These are phyloP conservation scores for Sporisorium scitamineum DNA, from an alignment of 1,284 basidiomycete species.

Conservation along the genomic window DNA sequence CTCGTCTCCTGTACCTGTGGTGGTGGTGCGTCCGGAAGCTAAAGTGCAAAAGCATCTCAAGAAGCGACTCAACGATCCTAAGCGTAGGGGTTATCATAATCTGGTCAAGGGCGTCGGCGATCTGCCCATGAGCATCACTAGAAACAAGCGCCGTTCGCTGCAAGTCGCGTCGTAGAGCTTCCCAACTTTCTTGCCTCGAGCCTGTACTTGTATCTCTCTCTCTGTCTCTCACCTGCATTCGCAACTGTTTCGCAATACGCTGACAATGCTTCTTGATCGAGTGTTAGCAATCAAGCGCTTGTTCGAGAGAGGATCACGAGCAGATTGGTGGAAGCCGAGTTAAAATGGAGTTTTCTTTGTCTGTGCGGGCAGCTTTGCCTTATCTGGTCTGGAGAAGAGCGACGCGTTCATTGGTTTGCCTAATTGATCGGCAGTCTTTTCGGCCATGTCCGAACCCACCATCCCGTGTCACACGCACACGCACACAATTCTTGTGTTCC, in stretches of 20 bases:
- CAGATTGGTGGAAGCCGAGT: neutral
- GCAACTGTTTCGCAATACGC: neutral
- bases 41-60: slow-evolving; percentile 67
- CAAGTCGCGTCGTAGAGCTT: slow-evolving; percentile 21
- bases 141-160: slow-evolving; percentile 45
- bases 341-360: neutral
- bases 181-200: neutral
- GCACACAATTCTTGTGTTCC: too few relatives aligned
- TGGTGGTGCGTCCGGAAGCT: slow-evolving; percentile 67
- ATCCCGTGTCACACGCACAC: slow-evolving; percentile 9
- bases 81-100: slow-evolving; percentile 64
- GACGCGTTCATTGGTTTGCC: slow-evolving; percentile 26
- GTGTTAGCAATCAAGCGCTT: neutral
- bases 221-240: neutral
- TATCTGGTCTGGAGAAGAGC: slow-evolving; percentile 14
- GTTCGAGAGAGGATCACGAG: neutral
- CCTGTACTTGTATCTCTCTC: slow-evolving; percentile 17
- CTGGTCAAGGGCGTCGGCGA: slow-evolving; percentile 53
- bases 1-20: slow-evolving; percentile 67
- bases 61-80: slow-evolving; percentile 66
- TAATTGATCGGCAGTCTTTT: slow-evolving; percentile 13
- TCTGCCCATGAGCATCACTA: slow-evolving; percentile 59
- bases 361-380: slow-evolving; percentile 10
- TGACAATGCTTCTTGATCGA: neutral
- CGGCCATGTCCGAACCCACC: slow-evolving; percentile 13